These are phyloP conservation scores for Rhizopogon vinicolor DNA, from an alignment of 768 basidiomycete genomes.

Conservation along the genomic window DNA sequence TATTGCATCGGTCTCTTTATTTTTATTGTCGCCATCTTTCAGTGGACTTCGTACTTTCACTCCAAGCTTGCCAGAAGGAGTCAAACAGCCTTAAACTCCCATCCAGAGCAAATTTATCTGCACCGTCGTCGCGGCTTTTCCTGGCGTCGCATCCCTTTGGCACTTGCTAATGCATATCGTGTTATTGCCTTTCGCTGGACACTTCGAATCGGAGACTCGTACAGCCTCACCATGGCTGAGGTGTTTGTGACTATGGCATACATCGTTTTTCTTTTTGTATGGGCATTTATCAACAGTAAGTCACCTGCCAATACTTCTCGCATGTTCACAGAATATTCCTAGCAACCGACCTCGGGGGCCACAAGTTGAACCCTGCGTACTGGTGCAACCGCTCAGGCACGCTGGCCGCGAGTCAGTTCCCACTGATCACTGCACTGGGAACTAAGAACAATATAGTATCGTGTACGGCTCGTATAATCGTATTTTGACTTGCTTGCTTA, in stretches of 20 bases:
- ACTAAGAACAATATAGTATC: slow-evolving; percentile 56
- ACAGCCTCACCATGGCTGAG: slow-evolving; percentile 33
- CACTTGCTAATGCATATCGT: slow-evolving; percentile 23
- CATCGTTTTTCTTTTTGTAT: slow-evolving; percentile 22
- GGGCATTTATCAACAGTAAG: slow-evolving; percentile 24
- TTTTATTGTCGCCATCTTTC: slow-evolving; percentile 32
- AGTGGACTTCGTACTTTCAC: slow-evolving; percentile 12
- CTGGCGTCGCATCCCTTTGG: slow-evolving; percentile 16
- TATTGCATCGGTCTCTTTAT: slow-evolving; percentile 40
- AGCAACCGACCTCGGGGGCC: slow-evolving; percentile 20
- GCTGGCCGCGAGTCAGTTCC: slow-evolving; percentile 45
- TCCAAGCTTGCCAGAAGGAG: slow-evolving; percentile 14
- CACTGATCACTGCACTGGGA: slow-evolving; percentile 51
- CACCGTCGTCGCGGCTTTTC: slow-evolving; percentile 5
- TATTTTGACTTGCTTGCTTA: not conserved
- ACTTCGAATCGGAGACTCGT: slow-evolving; percentile 24
- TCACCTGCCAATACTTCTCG: not conserved
- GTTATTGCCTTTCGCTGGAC: slow-evolving; percentile 27
- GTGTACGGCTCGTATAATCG: slow-evolving; percentile 20
- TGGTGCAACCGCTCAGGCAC: slow-evolving; percentile 34
- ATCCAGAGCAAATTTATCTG: not conserved
- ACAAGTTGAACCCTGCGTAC: slow-evolving; percentile 15
- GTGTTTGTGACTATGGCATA: slow-evolving; percentile 31
- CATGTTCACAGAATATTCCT: not conserved
- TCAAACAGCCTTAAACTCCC: not conserved